phyloP scores from a whole-genome alignment of 2,329 filamentous ascomycete species.

The Pestalotiopsis fici region DNA sequence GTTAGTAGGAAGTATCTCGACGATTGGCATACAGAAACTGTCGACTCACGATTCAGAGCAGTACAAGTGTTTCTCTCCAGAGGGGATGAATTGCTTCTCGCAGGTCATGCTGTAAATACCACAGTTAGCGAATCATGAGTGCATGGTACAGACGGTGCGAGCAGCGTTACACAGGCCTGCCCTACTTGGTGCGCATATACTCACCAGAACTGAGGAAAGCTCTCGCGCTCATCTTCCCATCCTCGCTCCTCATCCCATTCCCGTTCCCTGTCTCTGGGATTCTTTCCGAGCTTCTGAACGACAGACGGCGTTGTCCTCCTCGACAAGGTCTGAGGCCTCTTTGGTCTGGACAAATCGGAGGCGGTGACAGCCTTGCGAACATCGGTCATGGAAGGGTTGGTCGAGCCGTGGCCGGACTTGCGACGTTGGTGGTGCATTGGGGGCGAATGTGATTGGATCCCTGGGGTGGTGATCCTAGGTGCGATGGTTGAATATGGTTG shows the following conservation, averaged over 20 bases:
- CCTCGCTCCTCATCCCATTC: conserved; percentile 49
- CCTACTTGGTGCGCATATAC: conserved; percentile 28
- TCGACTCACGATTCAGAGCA: conserved; percentile 62
- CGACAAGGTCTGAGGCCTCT: conserved; percentile 45
- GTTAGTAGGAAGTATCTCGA: conserved; percentile 22
- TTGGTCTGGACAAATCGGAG: conserved; percentile 47
- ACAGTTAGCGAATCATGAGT: conserved; percentile 18
- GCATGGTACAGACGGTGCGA: conserved; percentile 11
- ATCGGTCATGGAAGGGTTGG: conserved; percentile 56
- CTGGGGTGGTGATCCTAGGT: conserved; percentile 11
- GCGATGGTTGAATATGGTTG: conserved; percentile 15
- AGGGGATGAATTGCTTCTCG: conserved; percentile 65
- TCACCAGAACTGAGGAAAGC: conserved; percentile 67
- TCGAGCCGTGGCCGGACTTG: conserved; percentile 55
- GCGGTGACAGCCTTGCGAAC: conserved; percentile 50
- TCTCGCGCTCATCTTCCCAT: conserved; percentile 61
- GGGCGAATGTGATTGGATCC: conserved; percentile 22
- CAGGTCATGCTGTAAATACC: conserved; percentile 59
- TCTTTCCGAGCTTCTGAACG: conserved; percentile 51
- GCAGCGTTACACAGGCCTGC: not conserved
- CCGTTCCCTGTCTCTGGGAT: conserved; percentile 50
- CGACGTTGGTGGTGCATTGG: conserved; percentile 59
- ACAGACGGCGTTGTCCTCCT: conserved; percentile 41
- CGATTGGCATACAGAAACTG: conserved; percentile 16
- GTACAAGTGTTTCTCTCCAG: conserved; percentile 59